phyloP scores from a whole-genome alignment of 352 stramenopile species.

The Globisporangium spiculum region DNA sequence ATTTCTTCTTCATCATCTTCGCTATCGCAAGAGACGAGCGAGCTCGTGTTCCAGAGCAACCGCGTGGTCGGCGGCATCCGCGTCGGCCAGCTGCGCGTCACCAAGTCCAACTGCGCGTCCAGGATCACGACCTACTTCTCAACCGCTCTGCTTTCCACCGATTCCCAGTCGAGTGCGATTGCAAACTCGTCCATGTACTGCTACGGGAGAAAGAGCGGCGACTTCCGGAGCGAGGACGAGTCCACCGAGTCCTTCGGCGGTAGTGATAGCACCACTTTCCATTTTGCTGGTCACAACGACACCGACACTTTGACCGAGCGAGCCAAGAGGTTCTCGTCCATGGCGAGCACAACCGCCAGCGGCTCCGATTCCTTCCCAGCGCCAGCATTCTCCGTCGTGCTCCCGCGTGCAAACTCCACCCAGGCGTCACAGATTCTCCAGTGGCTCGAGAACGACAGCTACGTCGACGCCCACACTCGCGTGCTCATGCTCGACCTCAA shows the following conservation, averaged over 20 bases:
- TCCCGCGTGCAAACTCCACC: slow-evolving; percentile 23
- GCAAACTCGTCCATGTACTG: slow-evolving; percentile 15
- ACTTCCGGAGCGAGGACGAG: slow-evolving; percentile 24
- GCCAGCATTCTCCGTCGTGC: slow-evolving; percentile 41
- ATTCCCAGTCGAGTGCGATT: neutral
- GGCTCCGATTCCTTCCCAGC: slow-evolving; percentile 25
- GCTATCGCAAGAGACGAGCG: neutral
- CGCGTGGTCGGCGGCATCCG: slow-evolving; percentile 42
- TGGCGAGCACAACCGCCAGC: slow-evolving; percentile 20
- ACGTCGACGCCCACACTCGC: slow-evolving; percentile 41
- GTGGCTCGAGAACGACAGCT: slow-evolving; percentile 26
- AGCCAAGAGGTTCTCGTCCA: slow-evolving; percentile 36
- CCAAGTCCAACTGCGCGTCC: slow-evolving; percentile 30
- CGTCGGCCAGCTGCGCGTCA: slow-evolving; percentile 45
- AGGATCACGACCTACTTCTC: slow-evolving; percentile 31
- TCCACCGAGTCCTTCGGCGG: slow-evolving; percentile 19
- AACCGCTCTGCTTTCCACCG: neutral
- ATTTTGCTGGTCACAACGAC: slow-evolving; percentile 32
- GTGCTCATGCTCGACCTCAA: slow-evolving; percentile 47
- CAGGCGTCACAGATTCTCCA: slow-evolving; percentile 23
- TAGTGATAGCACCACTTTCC: slow-evolving; percentile 17
- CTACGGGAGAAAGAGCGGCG: slow-evolving; percentile 23
- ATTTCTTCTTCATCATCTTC: neutral
- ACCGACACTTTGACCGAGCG: slow-evolving; percentile 33
- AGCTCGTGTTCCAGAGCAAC: slow-evolving; percentile 22